Evolutionary conservation across 331 rosid species (phyloP), one percentile per base, ranked within the genome.

Genomic region (Ulmus americana): DNA sequence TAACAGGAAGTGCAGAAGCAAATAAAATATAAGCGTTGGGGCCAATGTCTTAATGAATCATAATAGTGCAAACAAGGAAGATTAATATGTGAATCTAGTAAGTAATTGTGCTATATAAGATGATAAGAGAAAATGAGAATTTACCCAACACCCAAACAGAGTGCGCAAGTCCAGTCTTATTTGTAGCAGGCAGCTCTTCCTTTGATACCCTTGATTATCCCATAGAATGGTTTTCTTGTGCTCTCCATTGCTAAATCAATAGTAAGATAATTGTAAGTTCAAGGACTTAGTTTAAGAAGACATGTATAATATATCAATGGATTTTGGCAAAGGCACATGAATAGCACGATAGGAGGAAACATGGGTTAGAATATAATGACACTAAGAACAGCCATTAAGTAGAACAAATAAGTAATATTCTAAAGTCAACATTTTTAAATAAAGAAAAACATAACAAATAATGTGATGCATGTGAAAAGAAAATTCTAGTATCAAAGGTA

Each of bases 1-100:
- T 91, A 53, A 91, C 96, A 8, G 97, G 97, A 45, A 88, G 96
- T 51, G 96, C 97, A 75, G 96, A 91, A 61, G 97, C 97, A 69
- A 88, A 91, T 76, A 91, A 91, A 64, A 91, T 85, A 73, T 91
- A 91, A 83, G 86, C 80, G 96, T 88, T 18, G 97, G 97, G 79
- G 96, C 97, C 73, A 88, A 77, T 60, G 86, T 83, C 76, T 95
- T 88, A 20, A 51, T 45, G 50, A 47, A 68, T 75, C 55, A 74
- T 20, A 74, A 52, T 44, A 12, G 44, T n/a, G 42, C 38, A 51
- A 5, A 8, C 22, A 42, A 53, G 5, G 61, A 46, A 18, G 15
- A 20, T 14, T 0, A 52, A 39, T 15, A 5, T 14, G 65, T 6
- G 38, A 20, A 20, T 20, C 22, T 1, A 20, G 0, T 20, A 20